phyloP scores from a whole-genome alignment of 2,329 filamentous ascomycete genomes.

The Ambrosiella cleistominuta region DNA sequence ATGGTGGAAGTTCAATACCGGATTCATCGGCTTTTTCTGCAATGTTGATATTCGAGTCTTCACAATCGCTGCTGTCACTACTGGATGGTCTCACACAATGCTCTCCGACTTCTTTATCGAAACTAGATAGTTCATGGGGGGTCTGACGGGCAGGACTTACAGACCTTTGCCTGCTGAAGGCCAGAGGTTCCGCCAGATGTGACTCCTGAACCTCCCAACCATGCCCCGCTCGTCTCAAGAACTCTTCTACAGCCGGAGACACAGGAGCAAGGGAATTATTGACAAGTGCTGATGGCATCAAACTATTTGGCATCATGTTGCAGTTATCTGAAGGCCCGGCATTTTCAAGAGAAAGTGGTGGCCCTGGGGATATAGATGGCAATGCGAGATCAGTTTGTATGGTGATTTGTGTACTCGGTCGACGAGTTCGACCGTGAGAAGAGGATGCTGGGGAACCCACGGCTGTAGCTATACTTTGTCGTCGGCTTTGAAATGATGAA shows the following conservation, averaged over 20 bases:
- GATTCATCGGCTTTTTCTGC: background rate
- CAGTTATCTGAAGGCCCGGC: background rate
- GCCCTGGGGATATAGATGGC: background rate
- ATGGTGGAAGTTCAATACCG: background rate
- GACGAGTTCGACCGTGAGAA: background rate
- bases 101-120: slow-evolving; percentile 5
- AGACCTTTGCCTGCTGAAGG: slow-evolving; percentile 2
- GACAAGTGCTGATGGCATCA: background rate
- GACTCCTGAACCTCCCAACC: slow-evolving; percentile 10
- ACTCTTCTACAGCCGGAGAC: background rate
- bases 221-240: background rate
- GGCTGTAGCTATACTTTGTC: background rate
- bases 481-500: background rate
- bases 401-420: background rate
- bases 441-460: background rate
- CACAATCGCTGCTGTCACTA: background rate
- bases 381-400: slow-evolving; percentile 7
- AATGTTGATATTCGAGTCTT: background rate
- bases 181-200: slow-evolving; percentile 7
- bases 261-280: background rate
- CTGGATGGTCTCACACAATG: background rate
- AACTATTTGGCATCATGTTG: background rate
- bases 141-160: slow-evolving; percentile 2
- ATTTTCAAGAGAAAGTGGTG: background rate
- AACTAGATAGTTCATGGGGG: background rate